Conservation (phyloP, 257 asterid species). For the Solanum bukasovii region DNA sequence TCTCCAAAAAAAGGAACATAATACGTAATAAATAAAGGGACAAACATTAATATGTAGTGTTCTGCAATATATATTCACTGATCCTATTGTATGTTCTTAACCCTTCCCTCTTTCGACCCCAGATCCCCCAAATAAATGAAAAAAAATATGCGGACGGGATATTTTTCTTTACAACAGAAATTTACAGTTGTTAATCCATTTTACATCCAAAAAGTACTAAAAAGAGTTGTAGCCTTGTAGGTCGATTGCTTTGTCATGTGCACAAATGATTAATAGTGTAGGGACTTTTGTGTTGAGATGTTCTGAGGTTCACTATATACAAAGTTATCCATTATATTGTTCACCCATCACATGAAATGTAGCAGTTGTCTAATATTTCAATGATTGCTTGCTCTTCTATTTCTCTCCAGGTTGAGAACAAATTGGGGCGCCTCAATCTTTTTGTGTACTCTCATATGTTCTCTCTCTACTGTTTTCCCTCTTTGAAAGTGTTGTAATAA, state of each 20-base stretch:
- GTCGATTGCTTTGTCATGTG: neutral
- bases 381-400: neutral
- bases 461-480: conserved; percentile 12
- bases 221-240: neutral
- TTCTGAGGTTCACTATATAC: neutral
- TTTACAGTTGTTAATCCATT: neutral
- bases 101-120: neutral
- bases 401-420: conserved; percentile 47
- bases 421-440: conserved; percentile 65
- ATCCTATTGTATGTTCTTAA: neutral
- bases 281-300: neutral
- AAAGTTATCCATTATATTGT: neutral
- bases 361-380: neutral
- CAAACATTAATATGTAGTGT: neutral
- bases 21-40: neutral
- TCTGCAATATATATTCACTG: neutral
- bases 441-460: conserved; percentile 58
- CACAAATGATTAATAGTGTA: neutral
- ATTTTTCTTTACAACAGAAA: neutral
- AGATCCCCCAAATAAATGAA: neutral
- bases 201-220: neutral
- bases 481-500: neutral
- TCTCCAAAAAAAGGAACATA: neutral
- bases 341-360: neutral
- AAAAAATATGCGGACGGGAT: neutral